Conservation (phyloP, 2,329 filamentous ascomycete species). For the Septoria linicola region DNA sequence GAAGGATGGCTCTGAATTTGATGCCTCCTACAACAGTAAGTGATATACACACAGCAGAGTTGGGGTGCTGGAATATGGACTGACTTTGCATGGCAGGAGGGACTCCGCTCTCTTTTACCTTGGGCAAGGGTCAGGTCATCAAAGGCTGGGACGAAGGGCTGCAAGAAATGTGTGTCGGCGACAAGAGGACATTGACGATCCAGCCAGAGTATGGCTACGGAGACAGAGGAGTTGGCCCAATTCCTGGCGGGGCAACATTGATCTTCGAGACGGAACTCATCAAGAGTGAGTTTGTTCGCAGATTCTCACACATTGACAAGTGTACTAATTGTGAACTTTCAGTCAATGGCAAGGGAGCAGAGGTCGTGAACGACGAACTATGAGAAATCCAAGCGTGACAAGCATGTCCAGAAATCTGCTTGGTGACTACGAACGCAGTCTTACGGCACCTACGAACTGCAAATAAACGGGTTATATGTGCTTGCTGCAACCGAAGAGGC, state of each 20-base stretch:
- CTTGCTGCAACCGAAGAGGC: too few relatives aligned
- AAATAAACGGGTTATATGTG: too few relatives aligned
- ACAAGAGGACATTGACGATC: slow-evolving; percentile 89
- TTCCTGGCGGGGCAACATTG: slow-evolving; percentile 79
- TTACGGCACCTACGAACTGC: too few relatives aligned
- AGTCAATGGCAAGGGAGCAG: slow-evolving; percentile 16
- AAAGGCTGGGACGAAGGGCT: slow-evolving; percentile 95
- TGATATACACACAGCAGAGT: neutral
- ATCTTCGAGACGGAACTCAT: slow-evolving; percentile 91
- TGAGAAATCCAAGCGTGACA: neutral
- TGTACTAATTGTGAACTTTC: slow-evolving; percentile 1
- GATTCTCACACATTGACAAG: too few relatives aligned
- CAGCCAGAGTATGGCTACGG: slow-evolving; percentile 82
- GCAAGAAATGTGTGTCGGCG: slow-evolving; percentile 91
- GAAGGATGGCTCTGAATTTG: slow-evolving; percentile 57
- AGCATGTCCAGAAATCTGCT: neutral
- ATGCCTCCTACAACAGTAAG: slow-evolving; percentile 67
- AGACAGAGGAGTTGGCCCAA: slow-evolving; percentile 73
- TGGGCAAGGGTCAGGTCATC: slow-evolving; percentile 86
- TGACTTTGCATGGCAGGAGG: slow-evolving; percentile 38
- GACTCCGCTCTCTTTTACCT: slow-evolving; percentile 71
- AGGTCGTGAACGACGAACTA: slow-evolving; percentile 7
- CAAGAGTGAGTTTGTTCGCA: slow-evolving; percentile 54
- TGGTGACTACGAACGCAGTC: too few relatives aligned
- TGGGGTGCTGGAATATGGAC: too few relatives aligned